Conservation (phyloP, 768 basidiomycete genomes). For the Leccinum boreale region DNA sequence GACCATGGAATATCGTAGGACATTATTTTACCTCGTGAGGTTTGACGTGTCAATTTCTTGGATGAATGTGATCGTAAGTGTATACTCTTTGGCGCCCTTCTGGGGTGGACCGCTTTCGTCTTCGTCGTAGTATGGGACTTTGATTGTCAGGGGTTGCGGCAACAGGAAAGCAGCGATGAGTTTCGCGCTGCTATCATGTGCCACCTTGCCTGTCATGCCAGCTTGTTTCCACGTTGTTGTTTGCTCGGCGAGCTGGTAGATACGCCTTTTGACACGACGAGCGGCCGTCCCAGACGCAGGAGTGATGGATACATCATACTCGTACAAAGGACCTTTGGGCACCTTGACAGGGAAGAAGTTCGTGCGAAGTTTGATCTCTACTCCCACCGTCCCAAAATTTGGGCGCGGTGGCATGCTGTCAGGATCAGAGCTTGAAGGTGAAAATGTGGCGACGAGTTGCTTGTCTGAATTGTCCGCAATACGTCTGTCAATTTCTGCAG, state of each 20-base stretch:
- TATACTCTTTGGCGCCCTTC: slow-evolving; percentile 39
- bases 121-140: slow-evolving; percentile 43
- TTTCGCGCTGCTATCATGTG: slow-evolving; percentile 48
- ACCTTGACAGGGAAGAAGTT: slow-evolving; percentile 52
- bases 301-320: slow-evolving; percentile 45
- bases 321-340: slow-evolving; percentile 45
- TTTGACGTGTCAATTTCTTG: slow-evolving; percentile 43
- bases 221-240: slow-evolving; percentile 40
- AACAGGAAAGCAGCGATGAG: slow-evolving; percentile 41
- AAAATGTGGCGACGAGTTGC: slow-evolving; percentile 37
- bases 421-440: slow-evolving; percentile 17
- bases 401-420: slow-evolving; percentile 46
- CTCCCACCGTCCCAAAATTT: slow-evolving; percentile 43
- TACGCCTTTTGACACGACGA: slow-evolving; percentile 42
- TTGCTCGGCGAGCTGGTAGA: slow-evolving; percentile 48
- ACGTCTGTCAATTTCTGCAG: slow-evolving; percentile 55
- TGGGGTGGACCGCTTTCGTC: slow-evolving; percentile 35
- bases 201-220: slow-evolving; percentile 38
- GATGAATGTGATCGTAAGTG: slow-evolving; percentile 40
- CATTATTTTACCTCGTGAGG: slow-evolving; percentile 35
- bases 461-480: slow-evolving; percentile 41
- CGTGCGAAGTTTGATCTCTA: slow-evolving; percentile 44
- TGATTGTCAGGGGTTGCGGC: slow-evolving; percentile 40
- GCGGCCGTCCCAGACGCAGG: slow-evolving; percentile 32
- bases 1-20: not conserved